These are phyloP conservation scores for Cadophora sp. DNA, from an alignment of 2,329 filamentous ascomycete genomes.

Conservation along the genomic window DNA sequence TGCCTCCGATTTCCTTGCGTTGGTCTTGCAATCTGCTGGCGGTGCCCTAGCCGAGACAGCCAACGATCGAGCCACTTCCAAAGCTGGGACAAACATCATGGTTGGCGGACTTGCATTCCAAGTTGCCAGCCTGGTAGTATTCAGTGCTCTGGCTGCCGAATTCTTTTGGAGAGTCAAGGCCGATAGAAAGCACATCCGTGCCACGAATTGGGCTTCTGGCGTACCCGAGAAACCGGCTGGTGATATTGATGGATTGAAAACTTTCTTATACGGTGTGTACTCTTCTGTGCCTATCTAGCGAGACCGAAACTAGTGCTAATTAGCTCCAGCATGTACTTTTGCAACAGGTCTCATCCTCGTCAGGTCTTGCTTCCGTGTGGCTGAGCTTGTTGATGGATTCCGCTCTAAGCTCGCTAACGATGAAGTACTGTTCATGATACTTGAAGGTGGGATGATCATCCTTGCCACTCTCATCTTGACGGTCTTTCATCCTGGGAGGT, in stretches of 20 bases:
- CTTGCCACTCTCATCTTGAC: conserved; percentile 43
- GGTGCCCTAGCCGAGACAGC: conserved; percentile 61
- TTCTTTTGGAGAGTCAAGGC: conserved; percentile 33
- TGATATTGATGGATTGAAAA: neutral
- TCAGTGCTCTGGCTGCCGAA: conserved; percentile 32
- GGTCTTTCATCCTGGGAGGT: conserved; percentile 45
- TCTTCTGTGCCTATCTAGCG: neutral
- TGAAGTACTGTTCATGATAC: conserved; percentile 52
- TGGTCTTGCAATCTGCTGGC: conserved; percentile 64
- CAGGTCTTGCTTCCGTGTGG: conserved; percentile 62
- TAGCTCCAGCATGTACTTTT: conserved; percentile 47
- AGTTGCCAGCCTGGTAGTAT: conserved; percentile 45
- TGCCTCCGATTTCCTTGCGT: conserved; percentile 61
- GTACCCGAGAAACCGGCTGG: neutral
- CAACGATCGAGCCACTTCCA: conserved; percentile 32
- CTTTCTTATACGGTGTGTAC: conserved; percentile 5
- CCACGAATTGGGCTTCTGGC: conserved; percentile 10
- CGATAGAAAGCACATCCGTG: conserved; percentile 9
- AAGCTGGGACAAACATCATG: conserved; percentile 44
- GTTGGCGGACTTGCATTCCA: conserved; percentile 49
- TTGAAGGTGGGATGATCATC: conserved; percentile 51
- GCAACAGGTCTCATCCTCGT: conserved; percentile 62
- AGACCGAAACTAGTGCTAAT: no score
- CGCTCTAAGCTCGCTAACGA: conserved; percentile 55
- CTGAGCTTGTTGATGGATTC: conserved; percentile 63